Percentiles rank a stretch among this genome's conserved stretches.
These are phyloP conservation scores for Daldinia vernicosa DNA, from an alignment of 495 filamentous ascomycete genomes.

Conservation along the genomic window DNA sequence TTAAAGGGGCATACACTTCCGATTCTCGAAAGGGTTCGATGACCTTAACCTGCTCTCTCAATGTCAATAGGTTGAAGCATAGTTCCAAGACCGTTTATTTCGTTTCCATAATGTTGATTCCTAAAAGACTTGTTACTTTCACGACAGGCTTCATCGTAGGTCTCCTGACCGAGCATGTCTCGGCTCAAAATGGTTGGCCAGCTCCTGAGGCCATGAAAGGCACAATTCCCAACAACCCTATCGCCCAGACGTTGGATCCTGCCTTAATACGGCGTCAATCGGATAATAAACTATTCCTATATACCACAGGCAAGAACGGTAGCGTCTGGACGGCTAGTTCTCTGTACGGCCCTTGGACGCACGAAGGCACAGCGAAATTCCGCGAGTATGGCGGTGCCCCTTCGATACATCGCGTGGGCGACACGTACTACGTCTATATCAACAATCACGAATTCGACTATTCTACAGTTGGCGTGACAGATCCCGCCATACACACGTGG, in stretches of 20 bases:
- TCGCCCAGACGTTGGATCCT: constrained; percentile 28
- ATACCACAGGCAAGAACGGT: constrained; percentile 2
- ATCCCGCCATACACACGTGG: constrained; percentile 24
- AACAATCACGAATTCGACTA: constrained; percentile 52
- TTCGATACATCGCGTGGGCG: constrained; percentile 63
- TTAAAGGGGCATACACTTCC: background rate
- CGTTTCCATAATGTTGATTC: background rate
- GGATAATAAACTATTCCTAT: constrained; percentile 26
- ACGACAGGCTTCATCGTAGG: background rate
- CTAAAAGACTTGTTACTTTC: background rate
- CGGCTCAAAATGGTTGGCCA: constrained; percentile 25
- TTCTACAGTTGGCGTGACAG: constrained; percentile 61
- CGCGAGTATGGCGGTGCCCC: constrained; percentile 67
- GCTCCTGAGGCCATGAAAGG: constrained; percentile 25
- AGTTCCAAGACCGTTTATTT: background rate
- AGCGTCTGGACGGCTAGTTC: constrained; percentile 33
- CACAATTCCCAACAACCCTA: constrained; percentile 32
- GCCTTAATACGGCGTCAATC: constrained; percentile 28
- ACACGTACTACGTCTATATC: constrained; percentile 75
- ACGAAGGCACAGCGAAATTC: constrained; percentile 62
- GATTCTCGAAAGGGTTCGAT: background rate
- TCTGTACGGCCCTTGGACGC: constrained; percentile 66
- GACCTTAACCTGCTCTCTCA: background rate
- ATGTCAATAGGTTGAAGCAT: background rate
- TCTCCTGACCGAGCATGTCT: background rate